Base-by-base conservation (phyloP, 495 filamentous ascomycete species). In the Xylaria flabelliformis region DNA sequence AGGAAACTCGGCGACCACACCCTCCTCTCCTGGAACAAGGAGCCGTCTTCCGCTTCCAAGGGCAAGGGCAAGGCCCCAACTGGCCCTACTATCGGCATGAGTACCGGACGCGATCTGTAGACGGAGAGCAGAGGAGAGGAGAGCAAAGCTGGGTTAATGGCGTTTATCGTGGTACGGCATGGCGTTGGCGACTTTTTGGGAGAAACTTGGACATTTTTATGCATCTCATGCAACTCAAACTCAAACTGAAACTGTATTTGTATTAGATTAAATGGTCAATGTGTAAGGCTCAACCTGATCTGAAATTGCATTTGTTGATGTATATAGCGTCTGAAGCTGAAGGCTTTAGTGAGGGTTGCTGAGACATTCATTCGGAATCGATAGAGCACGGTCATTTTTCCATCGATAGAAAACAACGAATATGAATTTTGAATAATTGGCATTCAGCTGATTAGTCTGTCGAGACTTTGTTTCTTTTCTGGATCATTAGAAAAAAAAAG, bases 1-100 rank as follows among this genome's bases (percentile, higher is more conserved):
- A 95, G 96, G 73, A 98, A 98, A 91, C 88, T 99, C 56, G 96
- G 96, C 36, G 96, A 99, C 80, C 96, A 97, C 79, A 97, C 94
- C 39, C 98, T 98, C 81, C 87, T 99, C 50, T 93, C 92, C 10
- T 99, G 97, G 97, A 97, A 98, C 82, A 95, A 94, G 78, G 93
- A 96, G 29, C 89, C 91, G 1, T 88, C 83, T 53, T 87, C 86
- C 6, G 88, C 81, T 26, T 77, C 73, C 64, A 79, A 77, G 62
- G 75, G 76, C 69, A 79, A 80, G 41, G 79, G 75, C 67, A 76
- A 77, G 70, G 80, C 81, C 44, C 70, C 70, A 10, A 74, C 77
- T 6, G 79, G 78, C 64, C 78, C 77, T 5, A 64, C 75, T 10
- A 72, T 80, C 36, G 77, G 77, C 39, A 75, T 79, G 77, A 76